Evolutionary conservation across 192 early-diverging fungal species (phyloP), one percentile per base, ranked within the genome.

Genomic region (Backusella parvicylindrica): DNA sequence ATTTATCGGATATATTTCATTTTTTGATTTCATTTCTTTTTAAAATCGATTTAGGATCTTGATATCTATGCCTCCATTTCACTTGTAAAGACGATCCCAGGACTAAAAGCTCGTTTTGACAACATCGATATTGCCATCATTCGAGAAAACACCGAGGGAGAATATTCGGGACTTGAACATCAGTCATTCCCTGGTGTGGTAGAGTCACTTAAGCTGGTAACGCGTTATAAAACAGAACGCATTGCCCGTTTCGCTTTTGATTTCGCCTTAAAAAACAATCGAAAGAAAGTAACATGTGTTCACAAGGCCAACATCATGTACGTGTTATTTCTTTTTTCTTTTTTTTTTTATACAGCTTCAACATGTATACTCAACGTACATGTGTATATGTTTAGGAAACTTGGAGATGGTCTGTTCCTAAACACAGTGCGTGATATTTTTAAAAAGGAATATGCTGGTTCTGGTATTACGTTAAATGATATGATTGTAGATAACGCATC

Each of bases 291-390:
- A 68, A 99, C 98, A 15, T 92, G 91, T 79, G 94, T 99, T 72
- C 98, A 99, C 92, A 99, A 99, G 90, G 98, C 98, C 83, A 99
- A 99, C 88, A 99, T 99, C 83, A 99, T 99, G 98, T 90, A 79
- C 67, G 82, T 76, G 15, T 28, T 30, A 43, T 9, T 16, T 6
- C 32, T 26, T 2, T 41, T 38, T 23, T 43, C 12, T 71, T 21
- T n/a, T 31, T 31, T 43, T 23, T 70, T 63, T 35, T 23, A 37
- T 30, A 21, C n/a, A n/a, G n/a, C n/a, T 26, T 6, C 28, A 11
- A 35, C 2, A 18, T 21, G 31, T 28, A 16, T 37, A 31, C 40
- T 13, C 40, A 41, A 41, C 37, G n/a, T 16, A 37, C 30, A 37
- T 35, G 1, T 74, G n/a, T n/a, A n/a, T 28, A 68, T 43, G 40